A percentile compares a stretch with the other conserved stretches of the same genome.
phyloP scores from a whole-genome alignment of 495 filamentous ascomycete species.

The Penicillium lividum region DNA sequence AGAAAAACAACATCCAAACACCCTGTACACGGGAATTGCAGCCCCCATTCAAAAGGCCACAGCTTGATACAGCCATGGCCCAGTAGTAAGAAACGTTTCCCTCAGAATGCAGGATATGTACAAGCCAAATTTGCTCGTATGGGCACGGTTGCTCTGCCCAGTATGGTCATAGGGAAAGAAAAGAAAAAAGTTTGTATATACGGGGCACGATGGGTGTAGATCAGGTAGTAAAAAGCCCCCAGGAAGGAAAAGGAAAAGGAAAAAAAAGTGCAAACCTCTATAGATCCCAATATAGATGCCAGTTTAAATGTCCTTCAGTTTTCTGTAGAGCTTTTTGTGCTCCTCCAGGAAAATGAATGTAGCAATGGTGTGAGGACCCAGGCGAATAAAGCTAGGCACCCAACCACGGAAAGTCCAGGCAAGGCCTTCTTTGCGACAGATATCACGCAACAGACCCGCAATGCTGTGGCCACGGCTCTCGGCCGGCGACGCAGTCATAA shows the following conservation, averaged over 20 bases:
- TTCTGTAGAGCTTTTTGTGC: conserved; percentile 56
- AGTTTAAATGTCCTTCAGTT: conserved; percentile 41
- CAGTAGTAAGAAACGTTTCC: conserved; percentile 12
- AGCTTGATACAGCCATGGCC: background rate
- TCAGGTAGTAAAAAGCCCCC: conserved; percentile 51
- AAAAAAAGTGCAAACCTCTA: conserved; percentile 17
- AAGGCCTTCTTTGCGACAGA: conserved; percentile 75
- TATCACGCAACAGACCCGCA: conserved; percentile 60
- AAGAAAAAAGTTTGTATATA: conserved; percentile 18
- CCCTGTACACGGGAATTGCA: conserved; percentile 13
- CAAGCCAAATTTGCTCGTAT: conserved; percentile 24
- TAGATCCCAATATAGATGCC: background rate
- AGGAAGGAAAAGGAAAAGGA: conserved; percentile 34
- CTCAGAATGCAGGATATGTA: conserved; percentile 30
- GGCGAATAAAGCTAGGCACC: conserved; percentile 92
- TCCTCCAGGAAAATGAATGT: conserved; percentile 96
- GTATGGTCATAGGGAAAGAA: conserved; percentile 15
- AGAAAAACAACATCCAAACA: conserved; percentile 14
- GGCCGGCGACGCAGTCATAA: conserved; percentile 73
- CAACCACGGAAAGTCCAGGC: conserved; percentile 96
- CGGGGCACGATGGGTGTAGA: conserved; percentile 5
- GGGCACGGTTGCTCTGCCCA: conserved; percentile 22
- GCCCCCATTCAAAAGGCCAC: background rate
- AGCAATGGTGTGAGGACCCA: conserved; percentile 90
- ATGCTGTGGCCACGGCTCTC: conserved; percentile 59